phyloP scores from a whole-genome alignment of 805 yeast genomes.

The Soucietia sequanensis region DNA sequence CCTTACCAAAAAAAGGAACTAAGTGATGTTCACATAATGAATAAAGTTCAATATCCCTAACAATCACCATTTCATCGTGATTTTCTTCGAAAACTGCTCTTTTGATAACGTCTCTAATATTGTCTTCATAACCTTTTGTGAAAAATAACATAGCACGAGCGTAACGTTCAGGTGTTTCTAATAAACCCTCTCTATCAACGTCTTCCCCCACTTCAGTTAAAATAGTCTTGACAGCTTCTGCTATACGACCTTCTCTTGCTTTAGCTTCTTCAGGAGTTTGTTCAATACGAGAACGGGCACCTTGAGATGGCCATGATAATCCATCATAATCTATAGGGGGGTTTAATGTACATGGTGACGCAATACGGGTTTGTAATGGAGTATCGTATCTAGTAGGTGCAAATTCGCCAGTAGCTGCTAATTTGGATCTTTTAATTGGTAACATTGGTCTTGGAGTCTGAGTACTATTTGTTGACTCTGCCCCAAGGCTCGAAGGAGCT shows the following conservation, averaged over 20 bases:
- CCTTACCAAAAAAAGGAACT: slow-evolving; percentile 96
- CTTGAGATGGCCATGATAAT: slow-evolving; percentile 88
- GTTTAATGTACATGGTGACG: slow-evolving; percentile 76
- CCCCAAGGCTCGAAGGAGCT: no score
- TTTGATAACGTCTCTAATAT: slow-evolving; percentile 86
- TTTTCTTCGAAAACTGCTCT: slow-evolving; percentile 97
- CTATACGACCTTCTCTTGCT: slow-evolving; percentile 72
- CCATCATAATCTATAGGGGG: slow-evolving; percentile 92
- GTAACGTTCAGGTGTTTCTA: slow-evolving; percentile 93
- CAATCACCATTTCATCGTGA: slow-evolving; percentile 99
- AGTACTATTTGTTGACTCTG: slow-evolving; percentile 16
- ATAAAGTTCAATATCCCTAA: slow-evolving; percentile 87
- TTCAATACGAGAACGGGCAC: slow-evolving; percentile 76
- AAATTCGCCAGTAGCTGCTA: slow-evolving; percentile 7
- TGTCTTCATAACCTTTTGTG: slow-evolving; percentile 96
- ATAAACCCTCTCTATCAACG: slow-evolving; percentile 78
- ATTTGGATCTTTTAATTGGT: slow-evolving; percentile 22
- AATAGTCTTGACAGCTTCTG: slow-evolving; percentile 77
- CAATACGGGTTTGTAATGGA: slow-evolving; percentile 73
- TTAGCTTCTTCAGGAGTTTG: slow-evolving; percentile 63
- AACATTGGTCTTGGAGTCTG: slow-evolving; percentile 15
- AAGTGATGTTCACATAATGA: slow-evolving; percentile 96
- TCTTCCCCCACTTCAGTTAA: slow-evolving; percentile 90
- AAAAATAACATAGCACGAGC: slow-evolving; percentile 95
- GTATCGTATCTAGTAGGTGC: slow-evolving; percentile 31